Evolutionary conservation across 2,329 filamentous ascomycete genomes (phyloP), one percentile per base, ranked within the genome.

Genomic region (Colletotrichum noveboracense): DNA sequence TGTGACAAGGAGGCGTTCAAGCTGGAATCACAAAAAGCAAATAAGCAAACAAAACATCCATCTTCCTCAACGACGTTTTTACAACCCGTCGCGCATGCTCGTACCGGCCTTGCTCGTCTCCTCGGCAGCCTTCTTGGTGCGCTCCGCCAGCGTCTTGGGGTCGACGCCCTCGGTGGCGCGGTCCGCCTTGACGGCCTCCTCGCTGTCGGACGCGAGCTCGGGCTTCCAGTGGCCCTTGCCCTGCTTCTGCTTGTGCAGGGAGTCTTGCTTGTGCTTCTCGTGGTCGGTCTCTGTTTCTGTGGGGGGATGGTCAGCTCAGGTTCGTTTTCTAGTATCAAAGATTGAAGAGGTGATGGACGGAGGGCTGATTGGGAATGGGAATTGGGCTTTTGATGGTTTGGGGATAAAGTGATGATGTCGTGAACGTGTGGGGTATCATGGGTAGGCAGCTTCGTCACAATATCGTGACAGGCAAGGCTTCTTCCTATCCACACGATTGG

Each of bases 161-260:
- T 88, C 84, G 74, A 87, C 84, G n/a, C 79, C 48, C 61, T 82
- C 79, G 56, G 26, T 32, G 18, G 85, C 79, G 34, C 90, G 90
- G 82, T 94, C 94, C 55, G 92, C 94, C 87, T 91, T 93, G 84
- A 97, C 89, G 79, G 91, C 91, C 83, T 94, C 94, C 87, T 97
- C 95, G 84, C 93, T 94, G 84, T 95, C 92, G 66, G 92, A 94
- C 5, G 95, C 94, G 66, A 97, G 88, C 83, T 94, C 92, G 26
- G 93, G 89, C 86, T 94, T 94, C 95, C 95, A 97, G 82, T 95
- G 89, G 69, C 89, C 93, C 82, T 91, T 89, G 76, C 94, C 94
- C 52, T 89, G 85, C 83, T 93, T 91, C 76, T 95, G 90, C 87
- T 96, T 96, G 78, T 88, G 75, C 58, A 93, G 85, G 28, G 88